Conservation (phyloP, 192 early-diverging fungal genomes). For the Coemansia sp. region DNA sequence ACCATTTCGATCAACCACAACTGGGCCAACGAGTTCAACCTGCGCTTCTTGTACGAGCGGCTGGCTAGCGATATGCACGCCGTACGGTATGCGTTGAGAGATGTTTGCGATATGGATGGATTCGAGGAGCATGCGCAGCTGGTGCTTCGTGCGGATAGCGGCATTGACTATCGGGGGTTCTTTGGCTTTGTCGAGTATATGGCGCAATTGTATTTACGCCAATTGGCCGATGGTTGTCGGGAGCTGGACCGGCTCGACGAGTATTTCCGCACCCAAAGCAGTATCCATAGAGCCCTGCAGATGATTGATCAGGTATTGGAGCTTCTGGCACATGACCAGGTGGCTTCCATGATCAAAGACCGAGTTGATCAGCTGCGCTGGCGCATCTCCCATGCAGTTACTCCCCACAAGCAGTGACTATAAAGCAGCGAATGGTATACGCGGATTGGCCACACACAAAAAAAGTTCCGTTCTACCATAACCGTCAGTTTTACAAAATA, state of each 20-base stretch:
- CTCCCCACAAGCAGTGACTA: no score
- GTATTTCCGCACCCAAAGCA: slow-evolving; percentile 16
- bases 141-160: slow-evolving; percentile 31
- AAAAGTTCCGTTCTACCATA: no score
- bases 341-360: background rate
- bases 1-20: slow-evolving; percentile 79
- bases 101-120: slow-evolving; percentile 51
- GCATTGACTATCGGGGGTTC: slow-evolving; percentile 35
- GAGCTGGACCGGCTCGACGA: slow-evolving; percentile 13
- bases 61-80: slow-evolving; percentile 51
- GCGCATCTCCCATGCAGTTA: background rate
- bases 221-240: background rate
- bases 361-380: background rate
- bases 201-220: slow-evolving; percentile 5
- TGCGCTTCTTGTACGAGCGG: slow-evolving; percentile 48
- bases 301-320: slow-evolving; percentile 14
- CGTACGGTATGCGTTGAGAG: slow-evolving; percentile 56
- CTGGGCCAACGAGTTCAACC: slow-evolving; percentile 66
- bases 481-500: no score
- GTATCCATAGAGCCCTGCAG: slow-evolving; percentile 12
- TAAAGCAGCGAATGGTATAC: no score
- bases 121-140: slow-evolving; percentile 38
- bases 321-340: slow-evolving; percentile 13
- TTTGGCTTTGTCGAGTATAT: slow-evolving; percentile 20
- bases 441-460: no score